Evolutionary conservation across 192 early-diverging fungal species (phyloP), one percentile per base, ranked within the genome.

Genomic region (Backusella macrospora): DNA sequence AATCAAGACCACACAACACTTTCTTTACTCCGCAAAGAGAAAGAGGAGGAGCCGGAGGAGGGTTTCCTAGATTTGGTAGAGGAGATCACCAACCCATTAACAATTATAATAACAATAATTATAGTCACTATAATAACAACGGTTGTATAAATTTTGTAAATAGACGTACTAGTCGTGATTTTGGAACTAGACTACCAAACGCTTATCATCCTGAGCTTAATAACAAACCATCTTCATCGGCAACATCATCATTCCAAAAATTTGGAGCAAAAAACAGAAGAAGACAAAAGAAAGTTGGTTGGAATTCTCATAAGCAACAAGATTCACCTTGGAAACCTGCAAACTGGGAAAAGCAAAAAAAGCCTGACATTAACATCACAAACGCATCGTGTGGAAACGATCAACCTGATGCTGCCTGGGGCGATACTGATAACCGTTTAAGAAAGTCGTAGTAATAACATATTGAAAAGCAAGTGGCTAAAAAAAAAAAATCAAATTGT

Each of bases 231-330:
- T 34, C 29, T 2, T 26, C 71, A 72, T 5, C 42, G 29, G 14
- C 18, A 42, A 14, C 14, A 9, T 0, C 45, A 46, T 10, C 13
- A 40, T 43, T 18, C 15, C 9, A 73, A 14, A 48, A 64, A 49
- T 38, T 26, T 0, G 23, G 43, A 45, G 34, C 72, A 73, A 46
- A 74, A 40, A 68, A 62, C 34, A n/a, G 72, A 49, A 64, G 65
- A 26, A 39, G 70, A 55, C 65, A 34, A 49, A 47, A 55, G 65
- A 65, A 64, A 40, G 70, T 75, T 18, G 78, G 78, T 15, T 79
- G 78, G 78, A 79, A 79, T 55, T 68, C 73, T 0, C 73, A 79
- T 62, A 72, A 68, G 38, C 45, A 65, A 14, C 63, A 71, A 8
- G 69, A 68, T 21, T 62, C 63, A 45, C 46, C 75, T 59, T 76